A percentile compares a stretch with the other conserved stretches of the same genome.
Conservation (phyloP, 148 eudicot genomes). For the Hydrangea macrophylla region DNA sequence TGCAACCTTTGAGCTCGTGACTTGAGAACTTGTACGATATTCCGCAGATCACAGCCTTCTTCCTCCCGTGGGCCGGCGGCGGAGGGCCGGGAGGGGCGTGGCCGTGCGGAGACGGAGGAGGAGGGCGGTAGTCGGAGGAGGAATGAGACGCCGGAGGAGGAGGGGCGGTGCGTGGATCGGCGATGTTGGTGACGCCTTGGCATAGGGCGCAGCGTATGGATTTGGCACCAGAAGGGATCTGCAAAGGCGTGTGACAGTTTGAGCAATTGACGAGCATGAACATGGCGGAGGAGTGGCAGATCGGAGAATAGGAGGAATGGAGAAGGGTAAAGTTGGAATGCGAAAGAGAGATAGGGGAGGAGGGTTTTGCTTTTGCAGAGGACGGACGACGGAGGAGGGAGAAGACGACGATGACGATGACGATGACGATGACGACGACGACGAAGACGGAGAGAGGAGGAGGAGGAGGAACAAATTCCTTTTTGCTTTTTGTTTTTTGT, state of each 20-base stretch:
- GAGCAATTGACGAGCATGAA: conserved; percentile 81
- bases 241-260: conserved; percentile 71
- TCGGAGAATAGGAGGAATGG: neutral
- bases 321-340: conserved; percentile 3
- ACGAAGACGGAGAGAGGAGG: neutral
- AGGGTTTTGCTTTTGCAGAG: neutral
- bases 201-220: conserved; percentile 87
- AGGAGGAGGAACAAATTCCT: no score
- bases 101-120: conserved; percentile 21
- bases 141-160: conserved; percentile 16
- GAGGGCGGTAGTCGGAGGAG: conserved; percentile 5
- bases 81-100: conserved; percentile 30
- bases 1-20: conserved; percentile 82
- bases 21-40: conserved; percentile 62
- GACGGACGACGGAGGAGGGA: neutral
- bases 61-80: conserved; percentile 50
- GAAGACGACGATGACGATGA: neutral
- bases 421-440: neutral
- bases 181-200: conserved; percentile 59
- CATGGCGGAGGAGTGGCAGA: conserved; percentile 29
- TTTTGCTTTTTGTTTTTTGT: no score
- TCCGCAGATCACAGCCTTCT: conserved; percentile 88
- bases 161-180: conserved; percentile 50
- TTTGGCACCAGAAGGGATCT: conserved; percentile 73
- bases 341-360: neutral